Percentiles rank a stretch among this genome's conserved stretches.
These are phyloP conservation scores for Vicia villosa DNA, from an alignment of 306 rosid species.

Conservation along the genomic window DNA sequence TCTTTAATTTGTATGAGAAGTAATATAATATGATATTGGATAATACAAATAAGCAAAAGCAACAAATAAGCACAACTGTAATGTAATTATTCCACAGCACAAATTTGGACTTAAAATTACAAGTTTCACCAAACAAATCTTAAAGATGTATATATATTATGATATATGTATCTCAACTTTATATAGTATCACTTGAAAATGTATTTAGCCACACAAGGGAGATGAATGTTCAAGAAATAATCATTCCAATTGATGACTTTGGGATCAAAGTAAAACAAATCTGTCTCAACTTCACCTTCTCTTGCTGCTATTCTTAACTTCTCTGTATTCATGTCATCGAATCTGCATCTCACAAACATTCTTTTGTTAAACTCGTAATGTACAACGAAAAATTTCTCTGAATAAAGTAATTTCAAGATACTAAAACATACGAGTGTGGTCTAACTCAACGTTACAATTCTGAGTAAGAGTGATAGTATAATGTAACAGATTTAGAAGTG, in stretches of 20 bases:
- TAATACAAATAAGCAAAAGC: not conserved
- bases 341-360: slow-evolving; percentile 48
- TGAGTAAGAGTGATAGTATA: not conserved
- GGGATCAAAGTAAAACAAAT: slow-evolving; percentile 78
- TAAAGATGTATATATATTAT: not conserved
- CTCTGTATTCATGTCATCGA: slow-evolving; percentile 79
- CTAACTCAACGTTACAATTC: not conserved
- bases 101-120: slow-evolving; percentile 10
- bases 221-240: slow-evolving; percentile 66
- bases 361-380: not conserved
- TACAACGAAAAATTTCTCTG: not conserved
- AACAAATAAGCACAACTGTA: not conserved
- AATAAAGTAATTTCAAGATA: not conserved
- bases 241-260: slow-evolving; percentile 70
- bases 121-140: slow-evolving; percentile 21
- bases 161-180: slow-evolving; percentile 5
- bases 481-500: no score
- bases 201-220: slow-evolving; percentile 71
- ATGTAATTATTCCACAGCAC: not conserved
- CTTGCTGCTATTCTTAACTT: slow-evolving; percentile 60
- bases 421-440: no score
- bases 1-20: no score
- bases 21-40: no score
- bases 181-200: slow-evolving; percentile 54
- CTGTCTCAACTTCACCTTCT: slow-evolving; percentile 55